Evolutionary conservation across 176 grass and related monocot genomes (phyloP).

Genomic region (Triticum dicoccoides): DNA sequence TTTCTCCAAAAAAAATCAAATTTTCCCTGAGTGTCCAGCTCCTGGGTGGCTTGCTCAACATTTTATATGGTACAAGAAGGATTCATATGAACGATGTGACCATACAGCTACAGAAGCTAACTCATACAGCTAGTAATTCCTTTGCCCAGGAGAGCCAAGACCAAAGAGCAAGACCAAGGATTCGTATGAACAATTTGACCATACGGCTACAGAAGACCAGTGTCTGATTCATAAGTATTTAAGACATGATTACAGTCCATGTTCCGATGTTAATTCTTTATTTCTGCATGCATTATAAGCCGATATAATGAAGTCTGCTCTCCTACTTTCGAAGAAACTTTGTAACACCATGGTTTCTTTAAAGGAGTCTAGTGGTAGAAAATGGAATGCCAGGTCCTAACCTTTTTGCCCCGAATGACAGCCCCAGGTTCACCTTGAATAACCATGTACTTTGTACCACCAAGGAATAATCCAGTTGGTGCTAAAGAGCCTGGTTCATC

Average conservation of each 20-base stretch:
- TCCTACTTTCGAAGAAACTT: background rate
- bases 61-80: background rate
- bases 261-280: background rate
- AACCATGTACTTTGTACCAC: conserved; percentile 56
- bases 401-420: conserved; percentile 64
- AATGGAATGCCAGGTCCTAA: conserved; percentile 12
- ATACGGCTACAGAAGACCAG: background rate
- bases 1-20: background rate
- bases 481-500: conserved; percentile 48
- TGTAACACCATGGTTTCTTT: background rate
- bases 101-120: background rate
- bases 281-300: background rate
- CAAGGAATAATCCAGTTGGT: conserved; percentile 53
- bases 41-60: background rate
- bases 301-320: background rate
- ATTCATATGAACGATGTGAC: background rate
- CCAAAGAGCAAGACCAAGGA: background rate
- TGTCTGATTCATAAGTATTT: background rate
- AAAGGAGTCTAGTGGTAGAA: background rate
- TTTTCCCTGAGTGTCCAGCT: background rate
- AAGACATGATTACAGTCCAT: background rate
- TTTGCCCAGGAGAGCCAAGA: background rate
- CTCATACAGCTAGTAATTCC: background rate
- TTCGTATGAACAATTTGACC: background rate
- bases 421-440: conserved; percentile 60